Evolutionary conservation across 371 early-diverging fungal genomes (phyloP).

Genomic region (Apophysomyces variabilis): DNA sequence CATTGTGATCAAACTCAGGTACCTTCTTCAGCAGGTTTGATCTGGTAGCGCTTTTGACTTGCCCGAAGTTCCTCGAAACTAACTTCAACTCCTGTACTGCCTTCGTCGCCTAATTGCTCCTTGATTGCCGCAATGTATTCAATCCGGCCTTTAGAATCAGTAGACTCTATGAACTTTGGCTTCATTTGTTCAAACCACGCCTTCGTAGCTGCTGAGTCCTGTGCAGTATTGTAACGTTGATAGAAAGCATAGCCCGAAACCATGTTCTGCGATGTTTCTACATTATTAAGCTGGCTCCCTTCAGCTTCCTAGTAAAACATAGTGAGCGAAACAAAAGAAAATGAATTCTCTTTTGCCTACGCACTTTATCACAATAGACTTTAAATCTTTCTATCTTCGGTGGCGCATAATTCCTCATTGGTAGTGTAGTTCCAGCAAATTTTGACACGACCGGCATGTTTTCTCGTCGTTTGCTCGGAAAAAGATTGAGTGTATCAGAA

Average conservation of each 20-base stretch:
- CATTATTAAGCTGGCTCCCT: not conserved
- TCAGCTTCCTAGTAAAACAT: no score
- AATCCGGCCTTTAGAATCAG: constrained; percentile 15
- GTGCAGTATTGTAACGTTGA: not conserved
- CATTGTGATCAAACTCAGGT: not conserved
- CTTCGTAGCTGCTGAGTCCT: not conserved
- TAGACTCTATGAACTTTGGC: constrained; percentile 4
- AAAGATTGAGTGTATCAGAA: constrained; percentile 33
- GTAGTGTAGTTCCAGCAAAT: constrained; percentile 58
- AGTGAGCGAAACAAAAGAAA: not conserved
- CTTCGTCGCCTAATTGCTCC: not conserved
- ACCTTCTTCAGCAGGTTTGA: not conserved
- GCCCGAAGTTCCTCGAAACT: constrained; percentile 28
- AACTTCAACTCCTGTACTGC: not conserved
- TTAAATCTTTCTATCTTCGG: constrained; percentile 32
- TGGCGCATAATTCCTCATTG: constrained; percentile 33
- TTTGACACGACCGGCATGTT: constrained; percentile 46
- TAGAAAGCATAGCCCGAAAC: not conserved
- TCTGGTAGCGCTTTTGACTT: constrained; percentile 2
- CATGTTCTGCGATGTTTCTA: not conserved
- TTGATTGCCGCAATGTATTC: constrained; percentile 13
- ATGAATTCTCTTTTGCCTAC: not conserved
- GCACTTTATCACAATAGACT: constrained; percentile 50
- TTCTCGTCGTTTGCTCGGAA: constrained; percentile 44
- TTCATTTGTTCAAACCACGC: not conserved